Evolutionary conservation across 2,329 filamentous ascomycete species (phyloP), one percentile per base, ranked within the genome.

Genomic region (Emergomyces africanus): DNA sequence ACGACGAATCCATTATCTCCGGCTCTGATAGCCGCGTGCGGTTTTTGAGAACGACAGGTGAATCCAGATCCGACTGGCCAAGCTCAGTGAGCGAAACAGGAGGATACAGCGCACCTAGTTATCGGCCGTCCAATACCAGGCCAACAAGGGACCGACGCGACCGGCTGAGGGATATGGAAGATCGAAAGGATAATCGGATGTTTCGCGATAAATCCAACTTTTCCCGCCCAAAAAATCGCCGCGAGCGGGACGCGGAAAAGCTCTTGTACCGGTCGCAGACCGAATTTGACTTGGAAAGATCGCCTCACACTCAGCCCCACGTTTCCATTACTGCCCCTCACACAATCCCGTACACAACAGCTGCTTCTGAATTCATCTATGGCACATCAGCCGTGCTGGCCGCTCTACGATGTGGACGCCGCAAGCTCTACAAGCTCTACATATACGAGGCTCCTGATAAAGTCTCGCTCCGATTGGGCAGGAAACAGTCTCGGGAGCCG

Each of bases 281-380:
- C 2, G 44, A 28, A 25, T 49, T 42, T 55, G 28, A 35, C 5
- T 18, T 50, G 30, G 20, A 53, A 41, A 42, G 50, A 55, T 9
- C 28, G 28, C 33, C 57, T 14, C 14, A 30, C 42, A 9, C 28
- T 30, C 33, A 25, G n/a, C n/a, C 23, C 25, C 23, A 55, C 12
- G n/a, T 60, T 48, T 62, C 71, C 46, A 69, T 74, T 50, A 71
- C 64, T 60, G 68, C 74, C 1, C 77, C 77, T 0, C 60, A 73
- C 3, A 70, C 75, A 6, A 78, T 88, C 20, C 83, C 84, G 0
- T 86, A 92, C 69, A 90, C 89, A 0, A 95, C 90, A 0, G 87
- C 92, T 0, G 89, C 89, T 5, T 96, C 91, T 0, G 87, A 96
- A 62, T 97, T 96, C 66, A 78, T 99, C 1, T 97, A 95, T 69